A percentile compares a stretch with the other conserved stretches of the same genome.
phyloP scores from a whole-genome alignment of 2,329 filamentous ascomycete species.

The Penicillium sp. region DNA sequence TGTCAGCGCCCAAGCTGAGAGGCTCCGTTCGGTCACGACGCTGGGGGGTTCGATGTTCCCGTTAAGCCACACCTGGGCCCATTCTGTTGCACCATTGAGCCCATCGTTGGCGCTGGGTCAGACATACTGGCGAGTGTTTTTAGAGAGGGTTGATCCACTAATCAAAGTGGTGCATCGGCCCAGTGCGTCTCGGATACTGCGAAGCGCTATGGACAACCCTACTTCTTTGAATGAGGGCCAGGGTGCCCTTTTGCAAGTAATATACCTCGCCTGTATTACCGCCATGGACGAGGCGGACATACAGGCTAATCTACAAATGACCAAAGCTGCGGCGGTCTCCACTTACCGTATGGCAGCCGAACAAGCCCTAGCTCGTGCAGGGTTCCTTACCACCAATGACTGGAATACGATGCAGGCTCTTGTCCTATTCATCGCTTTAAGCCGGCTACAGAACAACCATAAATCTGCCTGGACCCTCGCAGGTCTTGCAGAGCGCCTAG shows the following conservation, averaged over 20 bases:
- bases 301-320: slow-evolving; percentile 32
- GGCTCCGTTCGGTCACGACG: background rate
- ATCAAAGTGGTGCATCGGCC: slow-evolving; percentile 62
- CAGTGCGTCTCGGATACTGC: slow-evolving; percentile 52
- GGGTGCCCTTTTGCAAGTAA: slow-evolving; percentile 61
- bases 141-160: slow-evolving; percentile 55
- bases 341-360: slow-evolving; percentile 63
- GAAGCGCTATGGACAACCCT: slow-evolving; percentile 51
- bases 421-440: slow-evolving; percentile 60
- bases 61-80: slow-evolving; percentile 10
- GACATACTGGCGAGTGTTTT: slow-evolving; percentile 28
- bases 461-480: slow-evolving; percentile 33
- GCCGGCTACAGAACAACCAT: slow-evolving; percentile 25
- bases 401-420: slow-evolving; percentile 62
- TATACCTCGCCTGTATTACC: slow-evolving; percentile 62
- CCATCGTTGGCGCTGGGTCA: slow-evolving; percentile 15
- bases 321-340: slow-evolving; percentile 47
- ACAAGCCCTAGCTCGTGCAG: slow-evolving; percentile 62
- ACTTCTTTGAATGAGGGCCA: slow-evolving; percentile 54
- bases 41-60: background rate
- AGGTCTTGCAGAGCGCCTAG: slow-evolving; percentile 49
- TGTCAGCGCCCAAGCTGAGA: slow-evolving; percentile 7
- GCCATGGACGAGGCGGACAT: slow-evolving; percentile 46
- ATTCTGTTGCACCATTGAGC: slow-evolving; percentile 12
- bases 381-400: slow-evolving; percentile 63